Conservation (phyloP, 164 flowering plant species). For the Magnolia officinalis region DNA sequence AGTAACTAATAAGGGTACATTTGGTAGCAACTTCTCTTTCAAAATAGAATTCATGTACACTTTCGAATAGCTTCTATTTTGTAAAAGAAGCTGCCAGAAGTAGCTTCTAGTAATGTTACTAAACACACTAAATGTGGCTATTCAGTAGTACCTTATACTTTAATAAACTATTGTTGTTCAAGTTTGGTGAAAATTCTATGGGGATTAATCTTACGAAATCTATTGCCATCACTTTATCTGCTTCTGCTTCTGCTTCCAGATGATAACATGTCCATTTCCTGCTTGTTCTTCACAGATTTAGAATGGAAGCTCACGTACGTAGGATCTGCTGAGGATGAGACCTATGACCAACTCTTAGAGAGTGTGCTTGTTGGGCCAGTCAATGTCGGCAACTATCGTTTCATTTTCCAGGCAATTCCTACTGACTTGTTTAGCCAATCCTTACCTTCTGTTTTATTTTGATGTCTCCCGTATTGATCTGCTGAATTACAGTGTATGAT, state of each 20-base stretch:
- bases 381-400: constrained; percentile 95
- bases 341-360: constrained; percentile 89
- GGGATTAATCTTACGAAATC: not conserved
- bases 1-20: too few species aligned
- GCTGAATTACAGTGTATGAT: too few species aligned
- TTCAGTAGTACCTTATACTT: too few species aligned
- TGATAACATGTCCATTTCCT: not conserved
- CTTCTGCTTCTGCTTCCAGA: not conserved
- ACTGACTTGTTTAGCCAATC: not conserved
- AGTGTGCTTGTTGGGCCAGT: constrained; percentile 99
- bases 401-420: constrained; percentile 73
- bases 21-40: too few species aligned
- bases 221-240: not conserved
- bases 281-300: constrained; percentile 50
- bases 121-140: too few species aligned
- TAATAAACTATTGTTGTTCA: too few species aligned
- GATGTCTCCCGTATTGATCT: not conserved
- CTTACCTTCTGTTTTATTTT: not conserved
- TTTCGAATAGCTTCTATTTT: too few species aligned
- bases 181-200: not conserved
- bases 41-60: too few species aligned
- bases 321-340: constrained; percentile 99
- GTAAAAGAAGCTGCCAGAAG: too few species aligned
- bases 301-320: constrained; percentile 99
- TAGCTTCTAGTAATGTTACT: too few species aligned